Base-by-base conservation (phyloP, 345 rosid genomes). In the Cardamine chenopodiifolia region DNA sequence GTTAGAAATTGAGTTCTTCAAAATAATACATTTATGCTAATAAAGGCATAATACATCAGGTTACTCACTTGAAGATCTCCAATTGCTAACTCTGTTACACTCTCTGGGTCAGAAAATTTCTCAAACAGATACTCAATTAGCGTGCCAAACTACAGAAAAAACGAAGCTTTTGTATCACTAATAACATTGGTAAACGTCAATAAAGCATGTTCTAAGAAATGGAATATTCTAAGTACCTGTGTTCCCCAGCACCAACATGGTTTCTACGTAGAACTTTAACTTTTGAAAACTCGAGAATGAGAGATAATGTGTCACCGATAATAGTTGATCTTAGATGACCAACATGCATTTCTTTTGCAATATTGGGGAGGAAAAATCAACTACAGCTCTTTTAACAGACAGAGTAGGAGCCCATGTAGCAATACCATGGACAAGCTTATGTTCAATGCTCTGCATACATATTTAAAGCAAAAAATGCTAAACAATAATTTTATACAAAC, bases 301-400 rank as follows among this genome's bases (percentile, higher is more conserved):
- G 89, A 12, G 95, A 88, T 59, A 91, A 68, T 0, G 97, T 86
- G 81, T 91, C 96, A 48, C 97, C 97, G 66, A 89, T 85, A 70
- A 89, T 91, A 23, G 97, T 89, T 42, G 97, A 91, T 62, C 97
- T 76, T 66, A 91, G 78, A 81, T 91, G 93, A 62, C 97, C 97
- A 66, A 91, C 97, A 59, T 91, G 97, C 97, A 89, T 91, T 83
- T 86, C 96, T 83, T 91, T 91, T 2, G 97, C 97, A 40, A 89
- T 89, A 68, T 91, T n/a, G 97, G 97, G 0, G 96, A 89, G 20
- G 96, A 91, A 74, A 91, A 91, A 80, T 91, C 97, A 49, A 91
- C 96, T 62, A 91, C 86, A 28, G 89, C 96, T 69, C 80, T 84
- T 82, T 83, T 81, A 23, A 89, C 66, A 2, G 75, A 31, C 22